Percentiles rank a stretch among this genome's conserved stretches.
These are phyloP conservation scores for Prunus campanulata DNA, from an alignment of 306 rosid species.

Conservation along the genomic window DNA sequence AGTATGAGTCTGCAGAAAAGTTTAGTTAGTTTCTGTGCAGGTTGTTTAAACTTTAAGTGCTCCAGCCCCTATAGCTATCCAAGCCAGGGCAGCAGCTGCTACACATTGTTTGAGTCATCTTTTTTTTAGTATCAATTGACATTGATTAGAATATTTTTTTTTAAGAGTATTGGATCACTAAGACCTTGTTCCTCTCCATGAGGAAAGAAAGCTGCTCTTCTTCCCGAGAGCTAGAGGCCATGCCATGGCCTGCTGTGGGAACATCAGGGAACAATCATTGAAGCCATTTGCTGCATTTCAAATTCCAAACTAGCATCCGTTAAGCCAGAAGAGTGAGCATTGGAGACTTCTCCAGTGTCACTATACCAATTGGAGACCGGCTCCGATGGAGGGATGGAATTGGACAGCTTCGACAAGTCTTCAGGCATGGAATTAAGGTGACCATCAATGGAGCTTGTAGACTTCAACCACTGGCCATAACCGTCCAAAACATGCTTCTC, in stretches of 20 bases:
- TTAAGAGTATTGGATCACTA: too few relatives aligned
- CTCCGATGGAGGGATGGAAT: conserved; percentile 40
- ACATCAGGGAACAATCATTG: conserved; percentile 50
- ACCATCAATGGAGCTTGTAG: conserved; percentile 35
- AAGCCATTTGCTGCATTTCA: conserved; percentile 47
- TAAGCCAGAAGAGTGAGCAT: conserved; percentile 44
- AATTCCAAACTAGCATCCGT: conserved; percentile 40
- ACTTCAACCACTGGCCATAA: conserved; percentile 30
- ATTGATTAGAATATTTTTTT: too few relatives aligned
- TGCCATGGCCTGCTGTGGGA: conserved; percentile 35
- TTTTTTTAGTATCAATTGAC: too few relatives aligned
- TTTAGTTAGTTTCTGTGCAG: too few relatives aligned
- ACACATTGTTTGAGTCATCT: too few relatives aligned
- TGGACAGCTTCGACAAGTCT: conserved; percentile 52
- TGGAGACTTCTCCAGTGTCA: conserved; percentile 27
- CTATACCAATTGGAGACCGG: conserved; percentile 51
- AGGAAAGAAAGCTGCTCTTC: conserved; percentile 20
- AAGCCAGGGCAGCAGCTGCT: too few relatives aligned
- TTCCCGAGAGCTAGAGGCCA: conserved; percentile 59
- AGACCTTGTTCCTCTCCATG: too few relatives aligned
- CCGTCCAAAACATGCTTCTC: conserved; percentile 40
- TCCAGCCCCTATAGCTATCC: too few relatives aligned
- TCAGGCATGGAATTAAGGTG: conserved; percentile 42
- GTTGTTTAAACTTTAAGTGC: too few relatives aligned
- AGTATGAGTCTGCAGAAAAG: too few relatives aligned